These are phyloP conservation scores for Phalaenopsis hybrid DNA, from an alignment of 116 monocot species.

Conservation along the genomic window DNA sequence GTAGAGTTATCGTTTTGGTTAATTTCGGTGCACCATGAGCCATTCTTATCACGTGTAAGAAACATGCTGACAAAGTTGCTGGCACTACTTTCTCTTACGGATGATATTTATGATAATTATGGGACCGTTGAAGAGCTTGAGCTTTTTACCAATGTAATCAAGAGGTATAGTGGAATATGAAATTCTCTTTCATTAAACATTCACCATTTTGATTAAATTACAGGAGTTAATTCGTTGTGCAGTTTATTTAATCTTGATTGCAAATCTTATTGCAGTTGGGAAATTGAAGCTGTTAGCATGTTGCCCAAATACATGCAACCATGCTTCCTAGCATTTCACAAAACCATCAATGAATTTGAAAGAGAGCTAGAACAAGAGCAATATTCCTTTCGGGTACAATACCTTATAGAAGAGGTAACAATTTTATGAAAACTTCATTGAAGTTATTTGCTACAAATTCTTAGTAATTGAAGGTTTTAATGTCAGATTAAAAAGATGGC, in stretches of 20 bases:
- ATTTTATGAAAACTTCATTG: neutral
- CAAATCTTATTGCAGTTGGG: neutral
- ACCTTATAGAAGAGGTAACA: neutral
- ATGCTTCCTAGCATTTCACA: neutral
- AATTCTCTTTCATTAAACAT: neutral
- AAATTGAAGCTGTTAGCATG: neutral
- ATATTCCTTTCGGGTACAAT: neutral
- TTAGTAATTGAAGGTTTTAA: neutral
- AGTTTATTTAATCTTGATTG: neutral
- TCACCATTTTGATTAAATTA: neutral
- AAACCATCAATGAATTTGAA: neutral
- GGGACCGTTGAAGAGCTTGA: neutral
- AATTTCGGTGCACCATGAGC: too few relatives aligned
- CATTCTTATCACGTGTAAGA: too few relatives aligned
- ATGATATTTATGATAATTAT: constrained; percentile 1
- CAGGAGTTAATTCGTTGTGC: neutral
- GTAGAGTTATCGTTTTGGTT: too few relatives aligned
- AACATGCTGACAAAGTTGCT: too few relatives aligned
- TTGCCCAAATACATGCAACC: neutral
- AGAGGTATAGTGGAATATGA: neutral
- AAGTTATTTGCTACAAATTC: neutral
- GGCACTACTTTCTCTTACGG: neutral
- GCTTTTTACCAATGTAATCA: neutral
- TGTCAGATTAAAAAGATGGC: neutral
- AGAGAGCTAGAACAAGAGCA: neutral